Base-by-base conservation (phyloP, 2,329 filamentous ascomycete species). In the Fusarium sulawesiense region DNA sequence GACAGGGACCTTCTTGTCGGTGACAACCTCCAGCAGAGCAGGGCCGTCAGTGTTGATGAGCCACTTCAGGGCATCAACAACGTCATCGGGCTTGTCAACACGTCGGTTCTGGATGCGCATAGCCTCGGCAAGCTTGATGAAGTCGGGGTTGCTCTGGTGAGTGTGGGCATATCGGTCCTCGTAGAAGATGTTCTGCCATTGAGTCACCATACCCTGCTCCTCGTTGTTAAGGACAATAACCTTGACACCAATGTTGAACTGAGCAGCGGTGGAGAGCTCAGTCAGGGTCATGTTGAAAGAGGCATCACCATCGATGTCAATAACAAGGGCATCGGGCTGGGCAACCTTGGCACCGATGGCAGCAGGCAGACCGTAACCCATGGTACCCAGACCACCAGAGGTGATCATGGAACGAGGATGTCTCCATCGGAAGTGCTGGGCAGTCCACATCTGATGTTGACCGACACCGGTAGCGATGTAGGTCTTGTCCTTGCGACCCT, bases 211-310 rank as follows among this genome's bases (percentile, higher is more conserved):
- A 56, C 95, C 95, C 83, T 98, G 95, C 82, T 98, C 78, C 96
- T 97, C 82, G 95, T 92, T 99, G 86, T 98, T 98, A 59, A 99
- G 82, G 27, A 98, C 86, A 74, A 98, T 93, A 65, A 98, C 87
- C 87, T 98, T 98, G 81, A 97, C 91, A 71, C 93, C 94, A 79
- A 98, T 98, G 83, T 96, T 93, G 86, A 98, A 98, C 83, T 99
- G 94, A 11, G 92, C 89, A 44, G 94, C 94, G 3, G 95, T 98
- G 47, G 92, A 93, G 56, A 99, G 89, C 83, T 99, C 96, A 3
- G 95, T 98, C 64, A 98, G 86, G 8, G 96, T 98, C 96, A 99
- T 98, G 86, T 93, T 93, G 85, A 99, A 98, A 6, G 94, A 98
- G n/a, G 95, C 96, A 79, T 98, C 96, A 68, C 96, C 96, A 79